phyloP scores from a whole-genome alignment of 345 rosid species.

The Raphanus sativus region DNA sequence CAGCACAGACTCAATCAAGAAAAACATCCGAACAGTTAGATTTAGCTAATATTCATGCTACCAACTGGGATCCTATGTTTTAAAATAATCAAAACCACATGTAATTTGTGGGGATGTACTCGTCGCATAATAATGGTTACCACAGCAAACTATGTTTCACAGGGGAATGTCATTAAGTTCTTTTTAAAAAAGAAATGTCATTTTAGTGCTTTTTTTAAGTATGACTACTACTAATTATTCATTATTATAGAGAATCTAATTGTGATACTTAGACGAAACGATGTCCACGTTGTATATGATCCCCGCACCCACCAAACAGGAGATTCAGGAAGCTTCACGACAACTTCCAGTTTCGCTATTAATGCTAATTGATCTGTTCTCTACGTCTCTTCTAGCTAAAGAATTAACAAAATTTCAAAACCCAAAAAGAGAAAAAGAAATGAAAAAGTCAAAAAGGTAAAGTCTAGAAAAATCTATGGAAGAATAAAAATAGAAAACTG shows the following conservation, averaged over 20 bases:
- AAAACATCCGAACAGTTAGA: not conserved
- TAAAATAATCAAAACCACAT: not conserved
- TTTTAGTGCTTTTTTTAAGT: too few species aligned
- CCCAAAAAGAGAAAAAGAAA: not conserved
- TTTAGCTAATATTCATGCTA: not conserved
- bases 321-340: constrained; percentile 31
- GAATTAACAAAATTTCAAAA: not conserved
- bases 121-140: not conserved
- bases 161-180: too few species aligned
- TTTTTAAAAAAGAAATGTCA: too few species aligned
- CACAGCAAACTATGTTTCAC: not conserved
- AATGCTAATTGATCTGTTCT: not conserved
- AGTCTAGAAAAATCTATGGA: not conserved
- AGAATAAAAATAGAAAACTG: not conserved
- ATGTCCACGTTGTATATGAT: constrained; percentile 18
- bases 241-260: not conserved
- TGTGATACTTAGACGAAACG: not conserved
- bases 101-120: not conserved
- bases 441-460: not conserved
- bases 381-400: not conserved
- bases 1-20: not conserved
- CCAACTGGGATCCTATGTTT: not conserved
- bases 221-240: not conserved
- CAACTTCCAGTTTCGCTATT: not conserved
- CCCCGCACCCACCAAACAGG: constrained; percentile 25